Percentiles rank a stretch among this genome's conserved stretches.
Evolutionary conservation across 2,329 filamentous ascomycete species (phyloP).

Genomic region (Fusarium solani-melongenae): DNA sequence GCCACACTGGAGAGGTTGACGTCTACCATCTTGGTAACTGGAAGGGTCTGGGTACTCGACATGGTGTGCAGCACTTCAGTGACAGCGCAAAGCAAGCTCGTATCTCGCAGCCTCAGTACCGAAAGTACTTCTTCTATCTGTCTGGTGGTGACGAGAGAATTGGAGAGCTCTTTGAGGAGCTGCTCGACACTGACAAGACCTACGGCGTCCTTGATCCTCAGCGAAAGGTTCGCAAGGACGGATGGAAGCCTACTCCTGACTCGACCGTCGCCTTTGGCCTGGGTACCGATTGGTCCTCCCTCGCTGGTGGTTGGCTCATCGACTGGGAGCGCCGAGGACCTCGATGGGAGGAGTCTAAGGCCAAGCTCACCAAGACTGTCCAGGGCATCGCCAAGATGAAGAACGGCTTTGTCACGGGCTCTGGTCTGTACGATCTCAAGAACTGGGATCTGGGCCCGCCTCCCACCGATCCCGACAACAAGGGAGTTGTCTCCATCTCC

Average conservation of each 20-base stretch:
- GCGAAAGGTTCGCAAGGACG: constrained; percentile 67
- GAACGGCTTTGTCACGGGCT: constrained; percentile 69
- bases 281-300: constrained; percentile 68
- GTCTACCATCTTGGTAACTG: constrained; percentile 69
- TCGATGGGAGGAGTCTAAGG: constrained; percentile 62
- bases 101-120: constrained; percentile 66
- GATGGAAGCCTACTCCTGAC: constrained; percentile 57
- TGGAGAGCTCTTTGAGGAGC: constrained; percentile 64
- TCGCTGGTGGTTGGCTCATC: constrained; percentile 68
- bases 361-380: constrained; percentile 61
- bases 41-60: constrained; percentile 70
- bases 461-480: constrained; percentile 62
- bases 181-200: constrained; percentile 63
- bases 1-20: constrained; percentile 71
- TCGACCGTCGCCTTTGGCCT: constrained; percentile 60
- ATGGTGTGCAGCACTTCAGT: constrained; percentile 70
- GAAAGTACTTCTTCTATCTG: constrained; percentile 66
- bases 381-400: constrained; percentile 64
- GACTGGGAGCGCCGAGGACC: constrained; percentile 69
- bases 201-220: constrained; percentile 66
- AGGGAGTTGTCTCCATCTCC: constrained; percentile 62
- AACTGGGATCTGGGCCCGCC: constrained; percentile 64
- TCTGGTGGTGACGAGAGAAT: constrained; percentile 68
- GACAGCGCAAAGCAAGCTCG: constrained; percentile 72
- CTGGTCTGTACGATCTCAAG: constrained; percentile 61